phyloP scores from a whole-genome alignment of 2,329 filamentous ascomycete species.

The Colletotrichum acutatum region DNA sequence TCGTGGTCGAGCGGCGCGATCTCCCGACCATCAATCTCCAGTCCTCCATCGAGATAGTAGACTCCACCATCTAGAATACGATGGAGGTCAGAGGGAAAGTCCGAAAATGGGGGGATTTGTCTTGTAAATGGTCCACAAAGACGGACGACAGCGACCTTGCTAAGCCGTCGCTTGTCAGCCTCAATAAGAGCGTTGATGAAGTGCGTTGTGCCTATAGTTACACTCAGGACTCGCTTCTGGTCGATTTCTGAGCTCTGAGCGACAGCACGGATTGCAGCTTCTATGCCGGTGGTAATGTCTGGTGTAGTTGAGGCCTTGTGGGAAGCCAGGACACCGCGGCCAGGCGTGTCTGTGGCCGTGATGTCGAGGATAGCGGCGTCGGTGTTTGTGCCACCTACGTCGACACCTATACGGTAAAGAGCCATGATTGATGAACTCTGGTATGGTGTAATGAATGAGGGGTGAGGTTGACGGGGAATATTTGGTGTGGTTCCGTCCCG shows the following conservation, averaged over 20 bases:
- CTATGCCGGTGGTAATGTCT: slow-evolving; percentile 62
- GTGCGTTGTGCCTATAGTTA: slow-evolving; percentile 62
- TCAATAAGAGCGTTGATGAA: slow-evolving; percentile 62
- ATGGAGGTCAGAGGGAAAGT: slow-evolving; percentile 54
- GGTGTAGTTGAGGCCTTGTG: slow-evolving; percentile 60
- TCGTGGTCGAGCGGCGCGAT: slow-evolving; percentile 50
- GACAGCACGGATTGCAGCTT: slow-evolving; percentile 56
- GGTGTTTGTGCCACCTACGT: slow-evolving; percentile 54
- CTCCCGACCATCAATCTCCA: slow-evolving; percentile 60
- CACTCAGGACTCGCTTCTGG: slow-evolving; percentile 52
- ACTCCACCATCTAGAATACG: slow-evolving; percentile 53
- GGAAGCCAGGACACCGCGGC: slow-evolving; percentile 56
- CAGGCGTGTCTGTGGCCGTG: slow-evolving; percentile 45
- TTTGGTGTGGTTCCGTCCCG: neutral
- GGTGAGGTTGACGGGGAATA: neutral
- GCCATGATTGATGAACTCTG: slow-evolving; percentile 41
- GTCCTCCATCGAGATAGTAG: slow-evolving; percentile 56
- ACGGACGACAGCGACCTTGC: slow-evolving; percentile 57
- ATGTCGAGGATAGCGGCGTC: slow-evolving; percentile 58
- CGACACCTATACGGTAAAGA: slow-evolving; percentile 56
- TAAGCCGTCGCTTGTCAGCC: slow-evolving; percentile 53
- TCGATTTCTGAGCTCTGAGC: slow-evolving; percentile 51
- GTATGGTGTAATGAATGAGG: neutral
- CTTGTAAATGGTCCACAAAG: slow-evolving; percentile 57
- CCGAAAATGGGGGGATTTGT: slow-evolving; percentile 57